Base-by-base conservation (phyloP, 176 grass and related monocot species). In the Oryza longistaminata region DNA sequence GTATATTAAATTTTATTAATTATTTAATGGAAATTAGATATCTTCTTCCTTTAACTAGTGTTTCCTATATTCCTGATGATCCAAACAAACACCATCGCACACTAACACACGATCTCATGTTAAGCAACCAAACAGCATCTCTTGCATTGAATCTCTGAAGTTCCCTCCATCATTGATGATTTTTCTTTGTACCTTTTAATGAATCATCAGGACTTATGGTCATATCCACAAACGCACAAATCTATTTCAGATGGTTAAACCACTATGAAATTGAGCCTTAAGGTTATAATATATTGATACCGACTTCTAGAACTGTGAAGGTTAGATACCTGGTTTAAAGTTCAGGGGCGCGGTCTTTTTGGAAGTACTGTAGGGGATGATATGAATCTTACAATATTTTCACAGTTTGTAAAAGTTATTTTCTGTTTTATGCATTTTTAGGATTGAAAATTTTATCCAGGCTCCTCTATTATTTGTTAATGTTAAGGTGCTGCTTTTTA, bases 401-500 rank as follows among this genome's bases (percentile, higher is more conserved):
- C 1, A 0, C 10, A 46, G 46, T 74, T 74, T 26, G 43, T 29
- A 52, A 53, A 75, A 33, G 0, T 53, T 75, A 15, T 58, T 16
- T 55, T 55, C 31, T 75, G 27, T 27, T 34, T 71, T 4, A 33
- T 40, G 40, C 7, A 16, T 85, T 85, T 78, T 78, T 5, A 40
- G 78, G 37, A 0, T 50, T 78, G 14, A 81, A 50, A 17, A 80
- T 50, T 49, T 68, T 53, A 70, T 48, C n/a, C 70, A 73, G 16
- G 9, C 22, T 73, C 40, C 35, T 40, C 46, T 68, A 77, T 7
- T 75, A 24, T 81, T 6, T 66, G 11, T 74, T 13, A 71, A 17
- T 55, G 15, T 67, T 46, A 43, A 35, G 40, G 48, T 70, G 11
- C 3, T 80, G 3, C 88, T 90, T 85, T 70, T n/a, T 79, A 98